These are phyloP conservation scores for Globisporangium iwayamae DNA, from an alignment of 352 stramenopile species.

Conservation along the genomic window DNA sequence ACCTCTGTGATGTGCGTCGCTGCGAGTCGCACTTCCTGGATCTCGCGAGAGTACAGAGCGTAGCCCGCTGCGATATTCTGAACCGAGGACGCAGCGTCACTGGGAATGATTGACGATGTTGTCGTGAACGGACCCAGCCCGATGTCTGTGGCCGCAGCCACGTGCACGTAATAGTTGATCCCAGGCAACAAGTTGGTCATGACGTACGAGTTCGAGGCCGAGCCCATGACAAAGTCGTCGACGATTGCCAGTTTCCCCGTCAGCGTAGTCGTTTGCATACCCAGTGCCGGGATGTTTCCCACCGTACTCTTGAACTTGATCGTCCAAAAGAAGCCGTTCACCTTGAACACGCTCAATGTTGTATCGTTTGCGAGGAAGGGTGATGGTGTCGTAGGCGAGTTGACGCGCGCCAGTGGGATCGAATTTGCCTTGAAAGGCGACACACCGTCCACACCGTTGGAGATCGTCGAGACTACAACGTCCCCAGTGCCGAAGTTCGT, in stretches of 20 bases:
- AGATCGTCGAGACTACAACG: conserved; percentile 29
- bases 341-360: conserved; percentile 59
- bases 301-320: conserved; percentile 81
- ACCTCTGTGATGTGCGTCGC: conserved; percentile 68
- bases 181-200: conserved; percentile 54
- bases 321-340: conserved; percentile 77
- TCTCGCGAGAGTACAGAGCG: conserved; percentile 49
- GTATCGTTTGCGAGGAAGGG: conserved; percentile 34
- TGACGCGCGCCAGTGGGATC: conserved; percentile 47
- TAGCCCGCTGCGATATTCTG: conserved; percentile 54
- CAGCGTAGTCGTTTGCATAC: conserved; percentile 20
- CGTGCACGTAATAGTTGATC: conserved; percentile 64
- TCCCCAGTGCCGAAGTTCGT: conserved; percentile 29
- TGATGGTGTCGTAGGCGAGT: conserved; percentile 22
- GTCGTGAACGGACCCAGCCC: conserved; percentile 46
- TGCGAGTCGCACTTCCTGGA: conserved; percentile 67
- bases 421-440: conserved; percentile 29
- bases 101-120: conserved; percentile 39
- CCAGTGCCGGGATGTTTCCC: conserved; percentile 53
- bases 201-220: conserved; percentile 33
- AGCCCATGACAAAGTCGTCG: conserved; percentile 41
- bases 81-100: conserved; percentile 37
- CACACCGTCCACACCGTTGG: conserved; percentile 29
- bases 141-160: conserved; percentile 55
- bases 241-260: conserved; percentile 29